Percentiles rank a stretch among this genome's conserved stretches.
These are phyloP conservation scores for Auriscalpium vulgare DNA, from an alignment of 768 basidiomycete genomes.

Conservation along the genomic window DNA sequence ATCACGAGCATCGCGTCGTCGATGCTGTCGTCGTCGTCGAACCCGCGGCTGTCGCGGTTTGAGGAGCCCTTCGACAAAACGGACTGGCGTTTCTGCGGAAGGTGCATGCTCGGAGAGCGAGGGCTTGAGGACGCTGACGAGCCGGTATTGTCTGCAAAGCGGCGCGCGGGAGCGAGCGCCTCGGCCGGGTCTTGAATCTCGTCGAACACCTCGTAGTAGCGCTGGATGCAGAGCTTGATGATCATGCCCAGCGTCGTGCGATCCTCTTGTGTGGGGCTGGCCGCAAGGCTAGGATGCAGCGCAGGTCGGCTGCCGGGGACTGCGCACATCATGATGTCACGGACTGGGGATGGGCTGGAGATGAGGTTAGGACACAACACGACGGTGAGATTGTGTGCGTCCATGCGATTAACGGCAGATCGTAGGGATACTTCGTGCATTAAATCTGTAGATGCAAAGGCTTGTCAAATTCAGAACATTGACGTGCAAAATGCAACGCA, in stretches of 20 bases:
- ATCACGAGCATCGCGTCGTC: slow-evolving; percentile 72
- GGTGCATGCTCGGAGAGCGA: slow-evolving; percentile 3
- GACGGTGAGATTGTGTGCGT: slow-evolving; percentile 73
- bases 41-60: slow-evolving; percentile 22
- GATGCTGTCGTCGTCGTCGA: slow-evolving; percentile 63
- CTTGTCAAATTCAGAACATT: too few species aligned
- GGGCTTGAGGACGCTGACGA: slow-evolving; percentile 5
- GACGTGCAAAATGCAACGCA: neutral
- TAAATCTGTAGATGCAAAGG: slow-evolving; percentile 40
- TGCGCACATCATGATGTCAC: slow-evolving; percentile 68
- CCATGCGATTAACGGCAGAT: slow-evolving; percentile 66
- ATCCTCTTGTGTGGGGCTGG: slow-evolving; percentile 28
- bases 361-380: slow-evolving; percentile 78
- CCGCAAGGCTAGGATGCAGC: slow-evolving; percentile 23
- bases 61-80: slow-evolving; percentile 8
- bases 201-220: slow-evolving; percentile 83
- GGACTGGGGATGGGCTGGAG: slow-evolving; percentile 54
- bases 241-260: slow-evolving; percentile 62
- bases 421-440: slow-evolving; percentile 72
- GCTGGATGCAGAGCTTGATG: slow-evolving; percentile 70
- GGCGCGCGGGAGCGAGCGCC: slow-evolving; percentile 29
- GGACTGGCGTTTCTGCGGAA: slow-evolving; percentile 10
- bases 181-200: slow-evolving; percentile 69
- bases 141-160: slow-evolving; percentile 8
- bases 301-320: slow-evolving; percentile 42